Conservation (phyloP, 495 filamentous ascomycete species). For the Trichodelitschia bisporula region DNA sequence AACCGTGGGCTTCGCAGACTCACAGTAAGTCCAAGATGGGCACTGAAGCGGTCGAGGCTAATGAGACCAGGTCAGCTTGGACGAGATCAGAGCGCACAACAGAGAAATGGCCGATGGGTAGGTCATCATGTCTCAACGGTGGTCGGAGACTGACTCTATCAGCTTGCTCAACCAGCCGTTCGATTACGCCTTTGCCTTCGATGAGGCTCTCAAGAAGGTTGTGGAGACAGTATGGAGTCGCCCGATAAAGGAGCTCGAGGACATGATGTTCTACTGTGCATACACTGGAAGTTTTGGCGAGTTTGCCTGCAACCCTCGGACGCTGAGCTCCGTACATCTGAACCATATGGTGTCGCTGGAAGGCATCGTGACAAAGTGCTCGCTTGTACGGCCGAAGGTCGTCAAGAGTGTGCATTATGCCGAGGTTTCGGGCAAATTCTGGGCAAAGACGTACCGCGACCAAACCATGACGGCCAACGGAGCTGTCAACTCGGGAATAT, state of each 20-base stretch:
- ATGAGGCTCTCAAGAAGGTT: slow-evolving; percentile 68
- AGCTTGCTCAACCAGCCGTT: slow-evolving; percentile 65
- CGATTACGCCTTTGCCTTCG: slow-evolving; percentile 68
- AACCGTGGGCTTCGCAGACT: slow-evolving; percentile 59
- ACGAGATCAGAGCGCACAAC: slow-evolving; percentile 81
- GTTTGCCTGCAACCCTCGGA: slow-evolving; percentile 82
- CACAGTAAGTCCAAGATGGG: slow-evolving; percentile 15
- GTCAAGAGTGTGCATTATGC: slow-evolving; percentile 94
- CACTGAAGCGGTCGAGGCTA: not conserved
- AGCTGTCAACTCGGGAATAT: slow-evolving; percentile 65
- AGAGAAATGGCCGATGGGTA: slow-evolving; percentile 68
- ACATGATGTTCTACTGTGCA: slow-evolving; percentile 76
- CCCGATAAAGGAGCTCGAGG: slow-evolving; percentile 30
- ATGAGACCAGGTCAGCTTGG: slow-evolving; percentile 50
- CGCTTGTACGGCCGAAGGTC: slow-evolving; percentile 83
- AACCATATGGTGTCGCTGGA: slow-evolving; percentile 95
- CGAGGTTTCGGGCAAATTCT: slow-evolving; percentile 60
- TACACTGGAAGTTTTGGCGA: slow-evolving; percentile 89
- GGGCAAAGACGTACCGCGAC: slow-evolving; percentile 70
- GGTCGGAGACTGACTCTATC: not conserved
- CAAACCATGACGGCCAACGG: slow-evolving; percentile 90
- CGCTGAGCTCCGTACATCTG: slow-evolving; percentile 62
- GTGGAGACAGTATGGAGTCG: slow-evolving; percentile 51
- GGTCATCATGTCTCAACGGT: slow-evolving; percentile 1
- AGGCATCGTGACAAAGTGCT: slow-evolving; percentile 92